Base-by-base conservation (phyloP, 1,284 basidiomycete genomes). In the Ustilago trichophora region DNA sequence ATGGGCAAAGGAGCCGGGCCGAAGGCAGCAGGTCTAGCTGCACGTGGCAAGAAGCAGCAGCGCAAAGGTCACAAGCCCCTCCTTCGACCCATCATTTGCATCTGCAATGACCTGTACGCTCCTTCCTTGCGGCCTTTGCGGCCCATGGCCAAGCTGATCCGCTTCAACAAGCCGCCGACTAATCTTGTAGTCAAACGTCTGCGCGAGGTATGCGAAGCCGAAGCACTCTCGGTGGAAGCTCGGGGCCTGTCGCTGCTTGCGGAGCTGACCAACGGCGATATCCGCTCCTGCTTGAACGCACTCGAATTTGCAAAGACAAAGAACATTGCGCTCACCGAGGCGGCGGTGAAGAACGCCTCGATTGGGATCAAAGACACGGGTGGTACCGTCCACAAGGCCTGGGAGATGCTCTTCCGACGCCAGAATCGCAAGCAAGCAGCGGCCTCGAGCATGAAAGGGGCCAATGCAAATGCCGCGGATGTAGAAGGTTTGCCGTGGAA, bases 51-150 rank as follows among this genome's bases (percentile, higher is more conserved):
- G 71, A 64, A 90, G 82, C 90, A n/a, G n/a, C n/a, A 89, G 88
- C 50, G 54, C 21, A 60, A 83, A 67, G 78, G 83, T 58, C 37
- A 85, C 21, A 86, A 86, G 46, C 90, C 93, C 0, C 86, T 99
- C 13, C 86, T 94, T 12, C 88, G 96, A 12, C 96, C 96, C 2
- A 96, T 99, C 73, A 95, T 99, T 41, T 98, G 96, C 81, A 96
- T 99, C 58, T 98, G 96, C 84, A 99, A 99, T 82, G 96, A 99
- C 80, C 86, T 90, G 71, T 87, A 87, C 63, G 85, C 86, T 0
- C 82, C 91, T 0, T 88, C 92, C 0, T 85, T 99, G 4, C 85
- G 90, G 22, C 93, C 93, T 55, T 86, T 99, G 12, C 88, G 93
- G 16, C 90, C 90, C 0, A 86, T 91, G 72, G 89, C 92, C 34